These are phyloP conservation scores for Cornus controversa DNA, from an alignment of 148 eudicot genomes.

Conservation along the genomic window DNA sequence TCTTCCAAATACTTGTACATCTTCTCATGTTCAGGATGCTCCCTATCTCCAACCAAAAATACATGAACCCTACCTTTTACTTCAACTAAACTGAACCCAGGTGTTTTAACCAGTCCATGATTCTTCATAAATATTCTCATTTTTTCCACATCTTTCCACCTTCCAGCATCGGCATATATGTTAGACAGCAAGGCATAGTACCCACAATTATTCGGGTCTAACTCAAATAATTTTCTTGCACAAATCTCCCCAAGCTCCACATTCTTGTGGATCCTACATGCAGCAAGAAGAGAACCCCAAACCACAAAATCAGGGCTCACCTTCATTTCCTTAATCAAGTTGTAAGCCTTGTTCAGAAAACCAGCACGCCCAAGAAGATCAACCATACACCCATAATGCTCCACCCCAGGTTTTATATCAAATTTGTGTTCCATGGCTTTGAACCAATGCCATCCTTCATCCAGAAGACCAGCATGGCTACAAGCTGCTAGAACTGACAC, in stretches of 20 bases:
- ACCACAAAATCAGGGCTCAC: slow-evolving; percentile 60
- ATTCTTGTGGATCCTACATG: slow-evolving; percentile 65
- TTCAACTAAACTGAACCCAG: slow-evolving; percentile 64
- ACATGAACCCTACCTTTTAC: slow-evolving; percentile 56
- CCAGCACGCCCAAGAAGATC: slow-evolving; percentile 72
- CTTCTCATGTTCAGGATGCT: slow-evolving; percentile 58
- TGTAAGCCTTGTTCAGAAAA: slow-evolving; percentile 42
- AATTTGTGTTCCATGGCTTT: slow-evolving; percentile 46
- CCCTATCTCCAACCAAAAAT: slow-evolving; percentile 65
- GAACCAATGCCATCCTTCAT: slow-evolving; percentile 62
- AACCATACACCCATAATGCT: slow-evolving; percentile 75
- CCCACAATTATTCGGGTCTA: slow-evolving; percentile 58
- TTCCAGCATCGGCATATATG: slow-evolving; percentile 76
- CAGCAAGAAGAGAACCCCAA: slow-evolving; percentile 69
- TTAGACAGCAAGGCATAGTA: slow-evolving; percentile 65
- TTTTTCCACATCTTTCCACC: slow-evolving; percentile 66
- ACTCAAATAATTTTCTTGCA: slow-evolving; percentile 49
- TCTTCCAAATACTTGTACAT: slow-evolving; percentile 45
- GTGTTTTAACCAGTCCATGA: slow-evolving; percentile 53
- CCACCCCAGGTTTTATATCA: slow-evolving; percentile 49
- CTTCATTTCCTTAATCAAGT: slow-evolving; percentile 56
- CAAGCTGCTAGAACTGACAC: slow-evolving; percentile 71
- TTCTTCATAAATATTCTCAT: slow-evolving; percentile 50
- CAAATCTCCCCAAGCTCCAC: slow-evolving; percentile 64
- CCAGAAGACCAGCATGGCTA: slow-evolving; percentile 73